These are phyloP conservation scores for Byssothecium circinans DNA, from an alignment of 2,329 filamentous ascomycete genomes.

Conservation along the genomic window DNA sequence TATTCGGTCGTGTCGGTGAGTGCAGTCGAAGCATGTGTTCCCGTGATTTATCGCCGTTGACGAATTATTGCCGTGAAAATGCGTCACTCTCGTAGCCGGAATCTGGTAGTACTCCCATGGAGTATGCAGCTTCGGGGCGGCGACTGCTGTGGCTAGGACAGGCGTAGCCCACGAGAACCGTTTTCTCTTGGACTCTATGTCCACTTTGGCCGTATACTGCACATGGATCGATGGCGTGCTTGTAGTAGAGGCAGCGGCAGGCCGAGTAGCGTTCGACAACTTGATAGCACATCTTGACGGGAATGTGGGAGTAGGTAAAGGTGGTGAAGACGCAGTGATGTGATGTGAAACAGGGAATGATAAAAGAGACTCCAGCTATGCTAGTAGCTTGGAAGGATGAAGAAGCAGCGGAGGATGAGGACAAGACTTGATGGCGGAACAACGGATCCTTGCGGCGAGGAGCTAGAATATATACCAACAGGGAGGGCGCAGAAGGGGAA, in stretches of 20 bases:
- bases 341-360: constrained; percentile 6
- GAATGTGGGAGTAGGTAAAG: constrained; percentile 1
- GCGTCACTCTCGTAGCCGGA: constrained; percentile 34
- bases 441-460: constrained; percentile 19
- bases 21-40: background rate
- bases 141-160: constrained; percentile 61
- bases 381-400: constrained; percentile 9
- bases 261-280: constrained; percentile 83
- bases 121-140: constrained; percentile 24
- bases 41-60: background rate
- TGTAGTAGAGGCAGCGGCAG: constrained; percentile 85
- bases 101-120: constrained; percentile 27
- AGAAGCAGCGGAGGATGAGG: constrained; percentile 11
- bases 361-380: constrained; percentile 14
- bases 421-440: constrained; percentile 15
- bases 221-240: constrained; percentile 83
- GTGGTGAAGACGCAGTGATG: constrained; percentile 1
- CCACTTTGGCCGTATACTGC: constrained; percentile 71
- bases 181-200: constrained; percentile 72
- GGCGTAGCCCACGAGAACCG: constrained; percentile 79
- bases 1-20: background rate
- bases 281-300: constrained; percentile 75
- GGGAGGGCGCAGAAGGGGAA: constrained; percentile 20
- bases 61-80: constrained; percentile 18
- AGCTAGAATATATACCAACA: constrained; percentile 39